phyloP scores from a whole-genome alignment of 306 rosid genomes.

The Neltuma alba region DNA sequence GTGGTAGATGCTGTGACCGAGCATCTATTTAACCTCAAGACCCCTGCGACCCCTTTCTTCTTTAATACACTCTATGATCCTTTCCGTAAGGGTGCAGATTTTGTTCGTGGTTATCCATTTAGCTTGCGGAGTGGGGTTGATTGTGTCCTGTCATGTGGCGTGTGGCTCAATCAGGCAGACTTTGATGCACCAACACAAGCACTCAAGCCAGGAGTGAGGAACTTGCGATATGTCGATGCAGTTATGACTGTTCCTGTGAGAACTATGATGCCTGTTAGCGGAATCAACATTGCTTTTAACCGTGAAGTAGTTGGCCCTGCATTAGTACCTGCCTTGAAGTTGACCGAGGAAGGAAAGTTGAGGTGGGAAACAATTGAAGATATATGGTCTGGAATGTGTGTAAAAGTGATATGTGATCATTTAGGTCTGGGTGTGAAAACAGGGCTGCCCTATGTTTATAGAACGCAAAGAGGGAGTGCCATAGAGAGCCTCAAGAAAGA shows the following conservation, averaged over 20 bases:
- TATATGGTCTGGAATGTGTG: constrained; percentile 92
- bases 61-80: constrained; percentile 97
- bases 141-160: constrained; percentile 87
- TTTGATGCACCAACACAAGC: constrained; percentile 97
- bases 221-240: constrained; percentile 82
- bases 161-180: constrained; percentile 94
- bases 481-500: constrained; percentile 90
- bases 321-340: constrained; percentile 72
- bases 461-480: constrained; percentile 84
- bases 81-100: no score
- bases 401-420: constrained; percentile 81
- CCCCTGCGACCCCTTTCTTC: constrained; percentile 98
- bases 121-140: constrained; percentile 84
- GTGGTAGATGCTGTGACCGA: constrained; percentile 71
- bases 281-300: constrained; percentile 86
- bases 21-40: constrained; percentile 74
- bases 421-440: constrained; percentile 78
- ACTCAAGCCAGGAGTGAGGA: constrained; percentile 70
- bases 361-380: constrained; percentile 99
- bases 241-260: constrained; percentile 79
- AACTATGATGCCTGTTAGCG: constrained; percentile 87
- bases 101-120: no score
- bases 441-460: constrained; percentile 92
- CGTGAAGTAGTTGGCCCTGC: constrained; percentile 83
- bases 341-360: constrained; percentile 83